Evolutionary conservation across 2,329 filamentous ascomycete species (phyloP).

Genomic region (Epichloe typhina): DNA sequence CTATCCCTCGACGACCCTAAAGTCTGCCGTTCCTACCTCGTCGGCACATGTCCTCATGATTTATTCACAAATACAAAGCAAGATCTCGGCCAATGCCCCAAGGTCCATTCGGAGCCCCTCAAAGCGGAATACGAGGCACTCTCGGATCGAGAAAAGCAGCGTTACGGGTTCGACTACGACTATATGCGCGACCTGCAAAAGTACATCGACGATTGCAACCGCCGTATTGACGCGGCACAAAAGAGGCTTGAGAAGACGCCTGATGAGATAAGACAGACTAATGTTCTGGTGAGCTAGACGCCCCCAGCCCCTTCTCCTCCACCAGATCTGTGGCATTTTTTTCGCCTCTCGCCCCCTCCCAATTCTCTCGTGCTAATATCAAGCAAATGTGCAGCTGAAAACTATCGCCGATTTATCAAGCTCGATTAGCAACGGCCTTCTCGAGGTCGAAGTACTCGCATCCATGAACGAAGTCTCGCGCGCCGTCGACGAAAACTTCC

Average conservation of each 20-base stretch:
- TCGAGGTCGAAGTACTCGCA: constrained; percentile 76
- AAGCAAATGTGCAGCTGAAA: constrained; percentile 42
- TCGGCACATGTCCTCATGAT: constrained; percentile 90
- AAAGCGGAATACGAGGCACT: constrained; percentile 80
- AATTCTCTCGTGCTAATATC: background rate
- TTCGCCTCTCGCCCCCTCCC: too few relatives aligned
- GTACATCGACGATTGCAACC: constrained; percentile 94
- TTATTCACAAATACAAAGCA: constrained; percentile 99
- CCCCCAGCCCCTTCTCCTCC: too few relatives aligned
- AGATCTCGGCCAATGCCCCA: constrained; percentile 79
- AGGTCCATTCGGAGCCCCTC: constrained; percentile 75
- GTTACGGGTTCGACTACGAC: constrained; percentile 88
- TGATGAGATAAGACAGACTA: constrained; percentile 93
- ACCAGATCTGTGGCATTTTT: background rate
- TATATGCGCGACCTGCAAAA: constrained; percentile 93
- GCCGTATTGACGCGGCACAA: constrained; percentile 82
- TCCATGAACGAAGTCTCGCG: constrained; percentile 68
- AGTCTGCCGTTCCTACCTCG: constrained; percentile 88
- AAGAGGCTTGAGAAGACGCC: constrained; percentile 89
- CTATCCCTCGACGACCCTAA: constrained; percentile 83
- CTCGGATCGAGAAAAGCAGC: constrained; percentile 55
- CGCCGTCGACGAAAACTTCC: constrained; percentile 79
- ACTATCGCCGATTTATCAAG: constrained; percentile 68
- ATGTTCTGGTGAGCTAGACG: constrained; percentile 46
- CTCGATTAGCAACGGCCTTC: constrained; percentile 67